Evolutionary conservation across 257 asterid genomes (phyloP).

Genomic region (Datura wrightii): DNA sequence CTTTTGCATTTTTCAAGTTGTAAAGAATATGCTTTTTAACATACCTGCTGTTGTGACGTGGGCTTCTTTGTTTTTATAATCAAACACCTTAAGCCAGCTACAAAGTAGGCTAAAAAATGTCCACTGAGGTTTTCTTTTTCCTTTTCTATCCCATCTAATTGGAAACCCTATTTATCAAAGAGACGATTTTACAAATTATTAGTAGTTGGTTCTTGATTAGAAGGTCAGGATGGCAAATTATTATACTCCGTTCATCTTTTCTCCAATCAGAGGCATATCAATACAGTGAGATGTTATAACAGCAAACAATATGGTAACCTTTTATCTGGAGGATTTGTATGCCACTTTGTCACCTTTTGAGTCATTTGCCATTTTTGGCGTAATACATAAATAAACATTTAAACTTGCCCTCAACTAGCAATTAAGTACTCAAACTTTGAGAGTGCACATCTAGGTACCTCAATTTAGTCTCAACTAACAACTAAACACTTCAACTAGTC

Average conservation of each 20-base stretch:
- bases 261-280: neutral
- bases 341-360: neutral
- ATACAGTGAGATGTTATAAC: conserved; percentile 15
- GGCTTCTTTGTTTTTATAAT: neutral
- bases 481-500: too few species aligned
- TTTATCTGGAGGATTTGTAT: neutral
- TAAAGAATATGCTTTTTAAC: neutral
- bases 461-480: too few species aligned
- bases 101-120: neutral
- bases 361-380: neutral
- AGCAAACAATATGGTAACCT: neutral
- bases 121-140: neutral
- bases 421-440: too few species aligned
- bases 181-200: neutral
- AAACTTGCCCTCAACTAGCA: too few species aligned
- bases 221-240: neutral
- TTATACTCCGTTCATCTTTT: neutral
- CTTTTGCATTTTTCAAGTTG: conserved; percentile 8
- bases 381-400: too few species aligned
- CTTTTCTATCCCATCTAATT: neutral
- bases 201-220: neutral
- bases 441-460: too few species aligned
- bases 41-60: neutral
- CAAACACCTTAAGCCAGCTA: neutral
- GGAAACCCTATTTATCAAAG: neutral